phyloP scores from a whole-genome alignment of 805 yeast species.

The Vanderwaltozyma tropicalis region DNA sequence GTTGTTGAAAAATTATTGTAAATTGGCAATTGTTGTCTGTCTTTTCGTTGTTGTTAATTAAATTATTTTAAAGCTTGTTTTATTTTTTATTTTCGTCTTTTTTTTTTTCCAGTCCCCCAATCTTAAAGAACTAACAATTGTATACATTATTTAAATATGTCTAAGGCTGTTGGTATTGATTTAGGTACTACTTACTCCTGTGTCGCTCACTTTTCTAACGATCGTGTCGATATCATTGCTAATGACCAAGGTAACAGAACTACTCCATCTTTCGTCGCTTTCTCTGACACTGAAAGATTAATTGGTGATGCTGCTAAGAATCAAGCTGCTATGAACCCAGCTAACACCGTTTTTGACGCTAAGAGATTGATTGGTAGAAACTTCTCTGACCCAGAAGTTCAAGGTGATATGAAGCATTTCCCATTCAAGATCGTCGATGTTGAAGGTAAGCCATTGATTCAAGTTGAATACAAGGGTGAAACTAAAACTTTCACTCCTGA shows the following conservation, averaged over 20 bases:
- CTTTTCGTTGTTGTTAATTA: too few relatives aligned
- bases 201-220: slow-evolving; percentile 81
- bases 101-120: too few relatives aligned
- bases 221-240: slow-evolving; percentile 56
- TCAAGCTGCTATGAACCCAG: slow-evolving; percentile 95
- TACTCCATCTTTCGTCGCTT: slow-evolving; percentile 93
- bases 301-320: slow-evolving; percentile 98
- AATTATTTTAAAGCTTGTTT: too few relatives aligned
- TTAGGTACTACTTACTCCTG: slow-evolving; percentile 38
- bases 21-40: too few relatives aligned
- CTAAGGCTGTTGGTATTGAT: slow-evolving; percentile 57
- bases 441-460: slow-evolving; percentile 77
- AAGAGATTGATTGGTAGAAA: slow-evolving; percentile 82
- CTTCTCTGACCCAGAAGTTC: slow-evolving; percentile 49
- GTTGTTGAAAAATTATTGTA: too few relatives aligned
- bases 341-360: slow-evolving; percentile 89
- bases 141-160: neutral
- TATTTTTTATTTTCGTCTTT: too few relatives aligned
- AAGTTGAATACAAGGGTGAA: slow-evolving; percentile 85
- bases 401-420: slow-evolving; percentile 57
- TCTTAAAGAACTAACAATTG: too few relatives aligned
- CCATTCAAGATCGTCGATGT: slow-evolving; percentile 74
- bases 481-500: slow-evolving; percentile 82
- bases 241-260: slow-evolving; percentile 79
- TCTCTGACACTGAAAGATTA: slow-evolving; percentile 89